Conservation (phyloP, 768 basidiomycete species). For the Boletus rufocinnamomeus region DNA sequence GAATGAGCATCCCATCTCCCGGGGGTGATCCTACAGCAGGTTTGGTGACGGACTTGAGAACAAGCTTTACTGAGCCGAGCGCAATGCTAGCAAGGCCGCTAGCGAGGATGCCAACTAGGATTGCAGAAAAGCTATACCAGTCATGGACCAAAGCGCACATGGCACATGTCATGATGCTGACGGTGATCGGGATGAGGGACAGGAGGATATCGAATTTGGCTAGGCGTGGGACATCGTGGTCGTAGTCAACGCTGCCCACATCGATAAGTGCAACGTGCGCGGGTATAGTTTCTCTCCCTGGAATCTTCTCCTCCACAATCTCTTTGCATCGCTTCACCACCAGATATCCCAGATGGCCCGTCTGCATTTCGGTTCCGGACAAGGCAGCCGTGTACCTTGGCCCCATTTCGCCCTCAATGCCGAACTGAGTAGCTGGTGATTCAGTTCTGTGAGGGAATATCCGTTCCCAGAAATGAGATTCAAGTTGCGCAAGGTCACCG, state of each 20-base stretch:
- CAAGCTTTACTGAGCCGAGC: conserved; percentile 29
- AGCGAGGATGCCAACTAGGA: conserved; percentile 35
- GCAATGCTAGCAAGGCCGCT: conserved; percentile 29
- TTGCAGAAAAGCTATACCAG: conserved; percentile 35
- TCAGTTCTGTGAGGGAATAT: conserved; percentile 27
- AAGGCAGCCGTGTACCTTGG: conserved; percentile 29
- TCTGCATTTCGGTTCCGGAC: conserved; percentile 32
- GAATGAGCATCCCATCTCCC: conserved; percentile 31
- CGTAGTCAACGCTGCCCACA: conserved; percentile 5
- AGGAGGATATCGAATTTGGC: conserved; percentile 3
- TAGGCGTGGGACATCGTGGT: conserved; percentile 3
- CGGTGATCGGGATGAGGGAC: conserved; percentile 28
- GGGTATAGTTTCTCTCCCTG: conserved; percentile 18
- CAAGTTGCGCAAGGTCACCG: conserved; percentile 25
- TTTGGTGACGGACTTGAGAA: conserved; percentile 10
- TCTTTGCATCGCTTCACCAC: conserved; percentile 23
- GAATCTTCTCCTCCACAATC: not conserved
- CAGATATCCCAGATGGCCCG: conserved; percentile 33
- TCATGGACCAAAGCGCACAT: conserved; percentile 28
- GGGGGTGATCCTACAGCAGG: conserved; percentile 23
- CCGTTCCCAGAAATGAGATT: conserved; percentile 26
- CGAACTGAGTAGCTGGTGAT: conserved; percentile 26
- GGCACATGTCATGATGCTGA: conserved; percentile 26
- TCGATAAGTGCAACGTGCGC: conserved; percentile 24
- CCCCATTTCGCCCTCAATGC: conserved; percentile 28